phyloP scores from a whole-genome alignment of 371 early-diverging fungal genomes.

The Apophysomyces ossiformis region DNA sequence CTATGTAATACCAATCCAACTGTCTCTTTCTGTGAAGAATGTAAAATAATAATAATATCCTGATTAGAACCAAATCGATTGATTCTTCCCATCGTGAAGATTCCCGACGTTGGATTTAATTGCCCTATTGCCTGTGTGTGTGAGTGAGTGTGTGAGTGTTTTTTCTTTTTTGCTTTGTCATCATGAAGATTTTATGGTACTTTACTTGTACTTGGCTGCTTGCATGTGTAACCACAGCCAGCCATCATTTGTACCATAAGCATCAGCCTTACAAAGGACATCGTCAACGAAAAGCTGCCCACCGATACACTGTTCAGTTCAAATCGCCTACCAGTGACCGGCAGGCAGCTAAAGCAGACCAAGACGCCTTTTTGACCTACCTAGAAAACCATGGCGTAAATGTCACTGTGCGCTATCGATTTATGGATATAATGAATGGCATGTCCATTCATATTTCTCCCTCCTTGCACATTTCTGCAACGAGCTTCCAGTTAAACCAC shows the following conservation, averaged over 20 bases:
- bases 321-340: conserved; percentile 12
- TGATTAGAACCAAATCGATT: background rate
- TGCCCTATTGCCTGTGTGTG: no score
- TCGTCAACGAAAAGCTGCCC: conserved; percentile 14
- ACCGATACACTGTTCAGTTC: conserved; percentile 26
- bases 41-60: background rate
- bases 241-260: background rate
- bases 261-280: conserved; percentile 1
- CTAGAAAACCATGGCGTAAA: conserved; percentile 17
- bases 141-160: background rate
- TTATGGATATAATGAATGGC: conserved; percentile 22
- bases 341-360: conserved; percentile 17
- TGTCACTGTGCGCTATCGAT: conserved; percentile 24
- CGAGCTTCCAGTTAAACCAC: background rate
- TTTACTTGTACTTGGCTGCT: background rate
- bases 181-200: background rate
- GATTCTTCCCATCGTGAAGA: background rate
- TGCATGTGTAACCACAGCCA: background rate
- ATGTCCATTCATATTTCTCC: conserved; percentile 21
- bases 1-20: background rate
- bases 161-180: background rate
- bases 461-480: conserved; percentile 1
- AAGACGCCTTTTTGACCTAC: conserved; percentile 24
- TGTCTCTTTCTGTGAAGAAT: background rate
- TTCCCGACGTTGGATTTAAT: no score